These are phyloP conservation scores for Penicillium diatomitis DNA, from an alignment of 495 filamentous ascomycete species.

Conservation along the genomic window DNA sequence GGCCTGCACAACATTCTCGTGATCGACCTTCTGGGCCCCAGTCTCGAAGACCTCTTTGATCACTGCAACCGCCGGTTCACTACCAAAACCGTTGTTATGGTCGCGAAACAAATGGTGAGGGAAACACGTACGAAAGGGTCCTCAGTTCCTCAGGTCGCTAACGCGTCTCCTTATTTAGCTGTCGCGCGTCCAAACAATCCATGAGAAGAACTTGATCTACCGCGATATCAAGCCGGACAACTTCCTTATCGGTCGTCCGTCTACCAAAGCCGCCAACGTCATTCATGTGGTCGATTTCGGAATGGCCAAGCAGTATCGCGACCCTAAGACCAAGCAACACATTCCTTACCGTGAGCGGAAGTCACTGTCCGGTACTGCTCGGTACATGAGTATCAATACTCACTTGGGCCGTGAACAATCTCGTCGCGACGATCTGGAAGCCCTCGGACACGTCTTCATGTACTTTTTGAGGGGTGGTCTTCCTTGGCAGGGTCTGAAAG, in stretches of 20 bases:
- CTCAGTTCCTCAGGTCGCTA: slow-evolving; percentile 2
- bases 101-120: slow-evolving; percentile 94
- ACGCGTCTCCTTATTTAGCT: slow-evolving; percentile 43
- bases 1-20: slow-evolving; percentile 98
- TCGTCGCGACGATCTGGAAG: slow-evolving; percentile 91
- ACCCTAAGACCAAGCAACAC: slow-evolving; percentile 98
- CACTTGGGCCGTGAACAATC: slow-evolving; percentile 96
- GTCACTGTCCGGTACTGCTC: slow-evolving; percentile 89
- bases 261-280: slow-evolving; percentile 88
- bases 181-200: slow-evolving; percentile 96
- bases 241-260: slow-evolving; percentile 93
- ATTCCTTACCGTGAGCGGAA: slow-evolving; percentile 98
- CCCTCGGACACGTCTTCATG: slow-evolving; percentile 97
- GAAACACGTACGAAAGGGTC: no score
- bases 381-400: slow-evolving; percentile 99
- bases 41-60: slow-evolving; percentile 95
- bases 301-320: slow-evolving; percentile 99
- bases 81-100: slow-evolving; percentile 98
- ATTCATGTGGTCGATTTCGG: slow-evolving; percentile 99
- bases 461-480: slow-evolving; percentile 95
- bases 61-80: slow-evolving; percentile 93
- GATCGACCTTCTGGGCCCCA: slow-evolving; percentile 93
- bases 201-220: slow-evolving; percentile 99
- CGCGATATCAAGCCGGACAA: slow-evolving; percentile 99
- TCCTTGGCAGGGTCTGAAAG: slow-evolving; percentile 97